Conservation (phyloP, 2,329 filamentous ascomycete genomes). For the Lachnellula arida region DNA sequence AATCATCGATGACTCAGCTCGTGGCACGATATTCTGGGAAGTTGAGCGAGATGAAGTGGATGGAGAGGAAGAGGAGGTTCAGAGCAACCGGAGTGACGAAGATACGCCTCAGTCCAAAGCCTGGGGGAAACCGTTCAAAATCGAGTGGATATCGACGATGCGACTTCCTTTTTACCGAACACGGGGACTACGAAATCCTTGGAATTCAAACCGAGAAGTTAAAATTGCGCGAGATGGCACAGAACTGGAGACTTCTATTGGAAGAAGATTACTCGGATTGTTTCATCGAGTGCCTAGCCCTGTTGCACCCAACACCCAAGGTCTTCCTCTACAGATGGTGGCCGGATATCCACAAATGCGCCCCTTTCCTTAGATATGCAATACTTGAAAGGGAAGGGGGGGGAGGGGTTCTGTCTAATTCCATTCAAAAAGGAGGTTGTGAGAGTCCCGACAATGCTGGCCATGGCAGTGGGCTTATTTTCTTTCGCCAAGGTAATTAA, state of each 20-base stretch:
- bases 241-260: slow-evolving; percentile 80
- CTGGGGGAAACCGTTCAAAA: slow-evolving; percentile 86
- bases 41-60: slow-evolving; percentile 58
- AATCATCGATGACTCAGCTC: slow-evolving; percentile 86
- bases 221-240: slow-evolving; percentile 96
- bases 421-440: background rate
- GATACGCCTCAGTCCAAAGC: slow-evolving; percentile 40
- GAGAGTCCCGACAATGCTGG: slow-evolving; percentile 11
- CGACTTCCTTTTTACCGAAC: slow-evolving; percentile 86
- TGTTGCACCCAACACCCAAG: slow-evolving; percentile 16
- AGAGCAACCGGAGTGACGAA: slow-evolving; percentile 37
- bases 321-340: slow-evolving; percentile 14
- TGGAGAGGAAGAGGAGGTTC: slow-evolving; percentile 39
- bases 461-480: slow-evolving; percentile 2
- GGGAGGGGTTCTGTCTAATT: too few species aligned
- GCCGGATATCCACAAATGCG: slow-evolving; percentile 23
- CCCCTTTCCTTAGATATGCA: slow-evolving; percentile 12
- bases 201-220: slow-evolving; percentile 92
- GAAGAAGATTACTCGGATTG: slow-evolving; percentile 69
- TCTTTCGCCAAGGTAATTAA: background rate
- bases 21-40: slow-evolving; percentile 98
- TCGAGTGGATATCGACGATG: slow-evolving; percentile 84
- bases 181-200: slow-evolving; percentile 80
- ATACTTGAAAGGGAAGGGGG: background rate
- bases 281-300: slow-evolving; percentile 56